Evolutionary conservation across 2,329 filamentous ascomycete genomes (phyloP).

Genomic region (Colletotrichum abscissum): DNA sequence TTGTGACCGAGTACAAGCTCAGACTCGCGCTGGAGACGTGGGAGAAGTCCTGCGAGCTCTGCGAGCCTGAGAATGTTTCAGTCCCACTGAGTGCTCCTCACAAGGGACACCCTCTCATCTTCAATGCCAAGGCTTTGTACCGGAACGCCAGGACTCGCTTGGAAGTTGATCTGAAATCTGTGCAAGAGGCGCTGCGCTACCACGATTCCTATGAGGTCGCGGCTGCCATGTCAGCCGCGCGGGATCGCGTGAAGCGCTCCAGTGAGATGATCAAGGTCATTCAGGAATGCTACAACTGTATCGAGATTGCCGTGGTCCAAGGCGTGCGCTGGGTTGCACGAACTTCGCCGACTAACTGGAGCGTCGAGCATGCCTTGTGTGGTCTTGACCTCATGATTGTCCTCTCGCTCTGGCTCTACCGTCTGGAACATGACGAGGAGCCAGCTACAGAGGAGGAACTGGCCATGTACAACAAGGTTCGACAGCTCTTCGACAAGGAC

Average conservation of each 20-base stretch:
- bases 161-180: slow-evolving; percentile 93
- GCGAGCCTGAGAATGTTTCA: slow-evolving; percentile 88
- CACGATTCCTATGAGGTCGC: slow-evolving; percentile 98
- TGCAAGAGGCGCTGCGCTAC: slow-evolving; percentile 96
- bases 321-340: slow-evolving; percentile 98
- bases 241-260: slow-evolving; percentile 93
- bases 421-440: slow-evolving; percentile 98
- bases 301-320: slow-evolving; percentile 93
- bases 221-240: slow-evolving; percentile 93
- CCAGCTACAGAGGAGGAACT: slow-evolving; percentile 85
- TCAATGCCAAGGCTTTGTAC: slow-evolving; percentile 98
- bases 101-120: slow-evolving; percentile 94
- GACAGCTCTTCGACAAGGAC: slow-evolving; percentile 91
- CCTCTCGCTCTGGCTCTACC: slow-evolving; percentile 97
- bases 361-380: slow-evolving; percentile 95
- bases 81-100: slow-evolving; percentile 94
- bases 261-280: slow-evolving; percentile 99
- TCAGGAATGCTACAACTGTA: slow-evolving; percentile 96
- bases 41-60: slow-evolving; percentile 95
- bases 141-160: slow-evolving; percentile 92
- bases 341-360: slow-evolving; percentile 98
- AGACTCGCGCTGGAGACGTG: slow-evolving; percentile 96
- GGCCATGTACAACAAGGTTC: slow-evolving; percentile 92
- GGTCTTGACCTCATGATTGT: slow-evolving; percentile 98
- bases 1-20: slow-evolving; percentile 98